Base-by-base conservation (phyloP, 2,329 filamentous ascomycete species). In the Dothideomycetidae sp. region DNA sequence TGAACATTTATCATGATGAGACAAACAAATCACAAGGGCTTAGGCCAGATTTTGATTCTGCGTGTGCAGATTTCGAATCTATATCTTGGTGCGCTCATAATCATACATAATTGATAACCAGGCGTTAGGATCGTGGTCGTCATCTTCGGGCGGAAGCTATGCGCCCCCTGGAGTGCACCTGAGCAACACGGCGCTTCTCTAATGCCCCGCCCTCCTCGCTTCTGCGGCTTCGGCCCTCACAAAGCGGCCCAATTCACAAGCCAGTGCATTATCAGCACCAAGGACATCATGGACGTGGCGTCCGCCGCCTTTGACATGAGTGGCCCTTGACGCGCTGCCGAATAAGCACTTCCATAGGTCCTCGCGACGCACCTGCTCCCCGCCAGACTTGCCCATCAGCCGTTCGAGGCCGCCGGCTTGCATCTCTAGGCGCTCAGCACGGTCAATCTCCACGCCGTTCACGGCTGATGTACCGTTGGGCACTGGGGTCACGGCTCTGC, bases 281-380 rank as follows among this genome's bases (percentile, higher is more conserved):
- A 38, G 28, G 16, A 38, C 30, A 21, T 7, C 12, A 14, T 37
- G 7, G 3, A 31, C 28, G 31, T 33, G 5, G 9, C 19, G 13
- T 11, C 12, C 15, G 9, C 3, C 12, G 1, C 13, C 28, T 3
- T 31, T 23, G 15, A 5, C n/a, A 12, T 43, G 61, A 55, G 1
- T 63, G 62, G 15, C 33, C 28, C 53, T 51, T 42, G 55, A 58
- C 23, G 53, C 52, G 11, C 67, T 66, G 1, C 81, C 81, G 64
- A 94, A 94, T 1, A 94, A 61, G 57, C 88, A 96, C 44, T 75
- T 73, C 88, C 86, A 94, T 30, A 96, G 53, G 54, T 94, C 88
- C 10, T 75, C 70, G 44, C 79, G 71, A 31, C 73, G 68, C 3
- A 96, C 81, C 40, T 81, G 64, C 58, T 96, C 90, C 1, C 88